Percentiles rank a stretch among this genome's conserved stretches.
Evolutionary conservation across 306 rosid genomes (phyloP).

Genomic region (Abrus precatorius): DNA sequence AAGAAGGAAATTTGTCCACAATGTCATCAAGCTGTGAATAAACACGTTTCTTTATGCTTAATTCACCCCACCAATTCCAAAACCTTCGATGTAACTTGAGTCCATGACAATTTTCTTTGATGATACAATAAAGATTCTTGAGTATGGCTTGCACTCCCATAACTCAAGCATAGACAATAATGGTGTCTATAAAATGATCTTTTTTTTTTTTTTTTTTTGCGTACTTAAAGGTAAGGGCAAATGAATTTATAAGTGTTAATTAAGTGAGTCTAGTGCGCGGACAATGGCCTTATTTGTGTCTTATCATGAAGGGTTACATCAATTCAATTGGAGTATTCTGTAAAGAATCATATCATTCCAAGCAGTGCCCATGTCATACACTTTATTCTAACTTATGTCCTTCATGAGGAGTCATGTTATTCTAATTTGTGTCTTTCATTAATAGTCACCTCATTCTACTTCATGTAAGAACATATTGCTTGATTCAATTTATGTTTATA

Average conservation of each 20-base stretch:
- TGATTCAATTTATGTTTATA: conserved; percentile 1
- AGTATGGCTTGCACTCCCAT: neutral
- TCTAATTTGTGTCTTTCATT: neutral
- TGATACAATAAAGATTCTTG: neutral
- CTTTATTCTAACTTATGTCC: neutral
- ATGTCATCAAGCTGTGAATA: neutral
- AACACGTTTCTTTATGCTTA: neutral
- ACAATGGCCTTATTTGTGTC: neutral
- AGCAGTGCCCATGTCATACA: neutral
- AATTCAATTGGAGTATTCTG: too few relatives aligned
- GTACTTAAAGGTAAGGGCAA: conserved; percentile 1
- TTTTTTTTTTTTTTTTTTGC: neutral
- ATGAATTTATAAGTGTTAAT: neutral
- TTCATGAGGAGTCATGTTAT: neutral
- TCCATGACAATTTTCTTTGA: neutral
- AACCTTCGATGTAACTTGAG: neutral
- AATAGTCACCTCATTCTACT: neutral
- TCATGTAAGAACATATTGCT: neutral
- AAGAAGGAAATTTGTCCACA: neutral
- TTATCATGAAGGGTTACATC: too few relatives aligned
- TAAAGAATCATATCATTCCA: neutral
- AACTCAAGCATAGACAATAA: neutral
- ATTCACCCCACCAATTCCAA: neutral
- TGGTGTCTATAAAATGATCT: neutral
- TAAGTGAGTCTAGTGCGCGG: neutral